These are phyloP conservation scores for Aspergillus glaucus DNA, from an alignment of 2,329 filamentous ascomycete genomes.

Conservation along the genomic window DNA sequence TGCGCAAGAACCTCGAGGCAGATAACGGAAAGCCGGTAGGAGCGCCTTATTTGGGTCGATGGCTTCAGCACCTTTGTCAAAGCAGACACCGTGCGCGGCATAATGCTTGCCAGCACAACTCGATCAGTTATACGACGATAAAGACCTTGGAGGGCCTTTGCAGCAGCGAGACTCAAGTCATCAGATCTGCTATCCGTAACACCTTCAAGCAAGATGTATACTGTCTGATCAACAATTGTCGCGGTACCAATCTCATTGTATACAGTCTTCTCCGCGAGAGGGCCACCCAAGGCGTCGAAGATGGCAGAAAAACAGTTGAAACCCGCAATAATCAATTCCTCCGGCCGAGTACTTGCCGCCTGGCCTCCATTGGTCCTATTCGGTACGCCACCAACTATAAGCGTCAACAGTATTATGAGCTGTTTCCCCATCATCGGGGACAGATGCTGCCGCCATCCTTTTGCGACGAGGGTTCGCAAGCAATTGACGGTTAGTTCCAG, in stretches of 20 bases:
- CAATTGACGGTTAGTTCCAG: conserved; percentile 73
- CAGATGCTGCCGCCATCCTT: conserved; percentile 73
- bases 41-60: conserved; percentile 55
- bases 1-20: conserved; percentile 54
- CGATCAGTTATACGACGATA: conserved; percentile 61
- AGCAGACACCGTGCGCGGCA: conserved; percentile 80
- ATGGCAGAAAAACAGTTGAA: conserved; percentile 65
- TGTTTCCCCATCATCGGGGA: conserved; percentile 70
- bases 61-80: conserved; percentile 69
- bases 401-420: conserved; percentile 74
- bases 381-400: conserved; percentile 69
- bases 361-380: conserved; percentile 39
- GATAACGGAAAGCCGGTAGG: conserved; percentile 58
- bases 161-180: conserved; percentile 65
- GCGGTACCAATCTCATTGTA: conserved; percentile 54
- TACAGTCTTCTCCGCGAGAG: conserved; percentile 37
- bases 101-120: conserved; percentile 72
- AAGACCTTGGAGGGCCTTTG: conserved; percentile 58
- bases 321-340: conserved; percentile 68
- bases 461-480: conserved; percentile 62
- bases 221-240: conserved; percentile 72
- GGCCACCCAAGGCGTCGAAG: conserved; percentile 52
- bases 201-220: conserved; percentile 73
- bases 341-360: conserved; percentile 40
- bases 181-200: conserved; percentile 59